Percentiles rank a stretch among this genome's conserved stretches.
Evolutionary conservation across 208 protist species (phyloP).

Genomic region (Herpetomonas samuelpessoai): DNA sequence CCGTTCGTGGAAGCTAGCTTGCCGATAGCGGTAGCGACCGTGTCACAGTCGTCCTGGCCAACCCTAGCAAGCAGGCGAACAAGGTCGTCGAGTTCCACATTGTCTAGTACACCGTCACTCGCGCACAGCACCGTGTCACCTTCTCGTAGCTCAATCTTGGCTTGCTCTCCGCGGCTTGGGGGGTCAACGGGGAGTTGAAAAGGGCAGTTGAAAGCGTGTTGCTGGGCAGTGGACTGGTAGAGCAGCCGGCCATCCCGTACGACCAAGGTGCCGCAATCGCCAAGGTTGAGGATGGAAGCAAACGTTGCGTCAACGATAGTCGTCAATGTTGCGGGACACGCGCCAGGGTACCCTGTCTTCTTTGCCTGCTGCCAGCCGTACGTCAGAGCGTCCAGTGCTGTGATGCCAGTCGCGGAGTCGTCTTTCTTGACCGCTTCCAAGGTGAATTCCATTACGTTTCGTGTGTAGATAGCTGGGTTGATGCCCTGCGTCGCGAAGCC

Average conservation of each 20-base stretch:
- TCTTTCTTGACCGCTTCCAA: conserved; percentile 41
- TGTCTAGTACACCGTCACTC: conserved; percentile 84
- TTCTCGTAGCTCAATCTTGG: conserved; percentile 50
- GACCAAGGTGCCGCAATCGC: conserved; percentile 78
- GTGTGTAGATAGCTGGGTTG: conserved; percentile 76
- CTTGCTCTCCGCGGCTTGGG: conserved; percentile 56
- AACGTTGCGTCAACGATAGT: conserved; percentile 51
- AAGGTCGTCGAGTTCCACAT: conserved; percentile 66
- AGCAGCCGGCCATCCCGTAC: conserved; percentile 60
- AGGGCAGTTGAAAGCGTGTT: conserved; percentile 88
- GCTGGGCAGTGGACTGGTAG: conserved; percentile 62
- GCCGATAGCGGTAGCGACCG: conserved; percentile 59
- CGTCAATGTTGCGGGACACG: conserved; percentile 67
- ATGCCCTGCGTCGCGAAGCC: conserved; percentile 69
- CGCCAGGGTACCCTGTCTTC: conserved; percentile 40
- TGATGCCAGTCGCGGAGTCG: conserved; percentile 16
- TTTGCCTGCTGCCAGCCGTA: conserved; percentile 47
- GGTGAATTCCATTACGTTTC: conserved; percentile 71
- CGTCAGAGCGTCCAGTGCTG: conserved; percentile 59
- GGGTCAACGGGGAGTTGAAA: conserved; percentile 79
- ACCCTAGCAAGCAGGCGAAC: conserved; percentile 46
- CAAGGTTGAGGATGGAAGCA: conserved; percentile 82
- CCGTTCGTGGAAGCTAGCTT: conserved; percentile 54
- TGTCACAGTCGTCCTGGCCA: conserved; percentile 35
- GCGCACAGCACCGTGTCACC: conserved; percentile 76